Evolutionary conservation across 2,329 filamentous ascomycete species (phyloP).

Genomic region (Lasiodiplodia sp.): DNA sequence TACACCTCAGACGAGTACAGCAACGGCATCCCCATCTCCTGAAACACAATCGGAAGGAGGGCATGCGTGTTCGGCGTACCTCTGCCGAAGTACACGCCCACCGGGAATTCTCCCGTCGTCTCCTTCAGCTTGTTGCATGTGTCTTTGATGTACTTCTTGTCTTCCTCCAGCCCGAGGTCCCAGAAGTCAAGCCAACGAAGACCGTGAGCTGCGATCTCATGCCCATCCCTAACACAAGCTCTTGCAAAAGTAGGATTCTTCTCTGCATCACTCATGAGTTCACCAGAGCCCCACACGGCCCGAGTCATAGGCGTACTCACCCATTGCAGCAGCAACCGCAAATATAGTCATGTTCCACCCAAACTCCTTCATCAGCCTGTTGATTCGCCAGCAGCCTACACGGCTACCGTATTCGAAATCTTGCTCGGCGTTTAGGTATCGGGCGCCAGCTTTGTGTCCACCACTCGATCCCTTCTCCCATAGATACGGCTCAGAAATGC

Average conservation of each 20-base stretch:
- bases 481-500: slow-evolving; percentile 42
- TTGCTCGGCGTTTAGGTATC: slow-evolving; percentile 41
- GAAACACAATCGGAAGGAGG: slow-evolving; percentile 40
- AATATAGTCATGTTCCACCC: slow-evolving; percentile 54
- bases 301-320: background rate
- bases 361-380: slow-evolving; percentile 52
- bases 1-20: slow-evolving; percentile 42
- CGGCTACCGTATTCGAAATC: slow-evolving; percentile 49
- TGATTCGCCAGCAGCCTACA: slow-evolving; percentile 49
- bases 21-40: slow-evolving; percentile 39
- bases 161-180: slow-evolving; percentile 47
- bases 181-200: slow-evolving; percentile 55
- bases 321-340: slow-evolving; percentile 50
- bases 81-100: slow-evolving; percentile 47
- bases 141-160: slow-evolving; percentile 51
- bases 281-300: background rate
- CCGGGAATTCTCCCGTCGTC: slow-evolving; percentile 43
- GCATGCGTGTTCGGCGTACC: slow-evolving; percentile 40
- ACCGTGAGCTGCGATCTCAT: slow-evolving; percentile 53
- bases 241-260: slow-evolving; percentile 51
- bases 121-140: slow-evolving; percentile 46
- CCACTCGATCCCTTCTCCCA: slow-evolving; percentile 45
- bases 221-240: slow-evolving; percentile 50
- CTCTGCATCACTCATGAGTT: slow-evolving; percentile 31
- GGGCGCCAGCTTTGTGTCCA: slow-evolving; percentile 37